A percentile compares a stretch with the other conserved stretches of the same genome.
Conservation (phyloP, 1,139 yeast species). For the Protomyces inundatus region DNA sequence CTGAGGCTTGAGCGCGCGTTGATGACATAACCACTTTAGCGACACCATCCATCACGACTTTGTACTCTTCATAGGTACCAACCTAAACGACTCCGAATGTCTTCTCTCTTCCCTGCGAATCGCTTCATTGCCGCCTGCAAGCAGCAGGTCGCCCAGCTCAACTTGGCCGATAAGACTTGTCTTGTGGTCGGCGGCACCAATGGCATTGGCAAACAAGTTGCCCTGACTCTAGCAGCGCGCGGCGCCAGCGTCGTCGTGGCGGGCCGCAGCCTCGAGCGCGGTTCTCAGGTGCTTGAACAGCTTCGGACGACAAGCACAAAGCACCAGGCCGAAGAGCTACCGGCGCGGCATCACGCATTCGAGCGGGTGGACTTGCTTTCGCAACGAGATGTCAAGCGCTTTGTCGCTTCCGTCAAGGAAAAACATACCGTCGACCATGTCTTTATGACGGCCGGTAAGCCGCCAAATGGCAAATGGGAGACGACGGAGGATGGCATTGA, state of each 20-base stretch:
- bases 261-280: conserved; percentile 13
- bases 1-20: too few species aligned
- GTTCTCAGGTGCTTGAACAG: conserved; percentile 5
- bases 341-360: conserved; percentile 3
- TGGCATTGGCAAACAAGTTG: conserved; percentile 14
- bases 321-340: not conserved
- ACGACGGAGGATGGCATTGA: conserved; percentile 15
- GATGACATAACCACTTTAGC: not conserved
- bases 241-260: conserved; percentile 20
- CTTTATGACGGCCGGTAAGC: conserved; percentile 22
- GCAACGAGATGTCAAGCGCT: conserved; percentile 15
- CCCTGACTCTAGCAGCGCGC: conserved; percentile 1
- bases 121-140: not conserved
- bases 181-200: conserved; percentile 14
- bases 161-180: conserved; percentile 11
- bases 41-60: too few species aligned
- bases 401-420: conserved; percentile 3
- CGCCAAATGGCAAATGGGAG: conserved; percentile 6
- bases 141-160: not conserved
- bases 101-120: not conserved
- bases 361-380: conserved; percentile 19
- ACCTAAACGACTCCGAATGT: not conserved
- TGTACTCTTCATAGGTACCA: not conserved
- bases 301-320: conserved; percentile 2
- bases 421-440: conserved; percentile 9